Base-by-base conservation (phyloP, 495 filamentous ascomycete genomes). In the Astrocystis sublimbata region DNA sequence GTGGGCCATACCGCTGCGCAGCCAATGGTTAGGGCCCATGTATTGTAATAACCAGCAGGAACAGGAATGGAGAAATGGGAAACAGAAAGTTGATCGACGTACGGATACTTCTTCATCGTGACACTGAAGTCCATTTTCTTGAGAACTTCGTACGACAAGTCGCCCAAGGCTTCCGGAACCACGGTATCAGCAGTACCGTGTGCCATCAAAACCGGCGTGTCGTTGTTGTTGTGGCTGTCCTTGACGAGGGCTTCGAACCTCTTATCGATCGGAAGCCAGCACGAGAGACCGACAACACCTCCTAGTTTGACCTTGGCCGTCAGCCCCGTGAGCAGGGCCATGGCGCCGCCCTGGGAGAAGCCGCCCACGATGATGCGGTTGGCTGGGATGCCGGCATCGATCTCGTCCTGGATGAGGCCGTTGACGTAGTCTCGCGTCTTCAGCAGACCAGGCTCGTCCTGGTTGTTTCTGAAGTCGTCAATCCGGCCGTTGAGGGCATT, bases 201-300 rank as follows among this genome's bases (percentile, higher is more conserved):
- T 8, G 85, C 92, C 83, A 96, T 86, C 75, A 96, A 96, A 52
- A 97, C 87, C 1, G 88, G 88, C 2, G 92, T 97, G 4, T 88
- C 77, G 74, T 89, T 86, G 73, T 96, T 97, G 57, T 84, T 75
- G 63, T 80, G 84, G 21, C 86, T 83, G 58, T 81, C 78, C 0
- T 90, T 82, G 26, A 88, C 75, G 52, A 88, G 81, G 40, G 84
- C 82, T 70, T 84, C 77, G 66, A 96, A 77, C 67, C 91, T 93
- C 53, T 83, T 78, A 66, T 85, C 85, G 49, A 97, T 77, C 9
- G 92, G 78, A 67, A 97, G 75, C 69, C 96, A 98, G 62, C 84
- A 88, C 9, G 90, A 93, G 46, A 98, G 80, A 9, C 87, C 92
- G 64, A 97, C 88, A 54, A 98, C 89, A 62, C 93, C 93, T 10